A percentile compares a stretch with the other conserved stretches of the same genome.
Conservation (phyloP, 352 stramenopile genomes). For the Phytophthora crassamura region DNA sequence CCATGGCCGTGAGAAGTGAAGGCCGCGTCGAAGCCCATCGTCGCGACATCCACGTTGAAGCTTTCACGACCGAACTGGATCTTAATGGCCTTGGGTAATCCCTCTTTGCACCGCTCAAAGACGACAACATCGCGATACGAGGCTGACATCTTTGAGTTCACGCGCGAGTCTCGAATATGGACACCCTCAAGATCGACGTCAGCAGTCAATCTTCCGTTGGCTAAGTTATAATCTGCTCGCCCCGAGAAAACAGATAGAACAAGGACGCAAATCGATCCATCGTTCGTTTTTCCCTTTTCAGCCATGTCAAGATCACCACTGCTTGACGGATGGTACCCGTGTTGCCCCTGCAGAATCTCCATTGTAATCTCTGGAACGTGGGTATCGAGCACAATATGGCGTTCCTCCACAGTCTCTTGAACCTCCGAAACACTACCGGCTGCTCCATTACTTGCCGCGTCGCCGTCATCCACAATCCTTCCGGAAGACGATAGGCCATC, state of each 20-base stretch:
- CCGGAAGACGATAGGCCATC: constrained; percentile 37
- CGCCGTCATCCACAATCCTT: constrained; percentile 37
- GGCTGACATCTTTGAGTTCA: constrained; percentile 56
- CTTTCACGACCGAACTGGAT: constrained; percentile 65
- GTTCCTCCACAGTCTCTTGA: constrained; percentile 52
- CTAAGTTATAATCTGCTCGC: constrained; percentile 61
- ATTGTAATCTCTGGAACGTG: constrained; percentile 79
- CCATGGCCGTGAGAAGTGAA: constrained; percentile 41
- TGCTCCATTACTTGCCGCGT: constrained; percentile 39
- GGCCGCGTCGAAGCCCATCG: constrained; percentile 49
- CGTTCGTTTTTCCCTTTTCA: constrained; percentile 63
- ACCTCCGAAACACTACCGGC: constrained; percentile 33
- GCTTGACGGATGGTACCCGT: constrained; percentile 80
- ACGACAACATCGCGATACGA: constrained; percentile 81
- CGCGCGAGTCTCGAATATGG: constrained; percentile 73
- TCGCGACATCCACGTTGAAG: constrained; percentile 46
- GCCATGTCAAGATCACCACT: constrained; percentile 83
- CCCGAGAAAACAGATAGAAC: constrained; percentile 56
- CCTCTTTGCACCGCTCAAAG: constrained; percentile 58
- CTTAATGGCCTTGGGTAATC: constrained; percentile 62
- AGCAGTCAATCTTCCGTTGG: constrained; percentile 50
- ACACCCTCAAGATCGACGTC: constrained; percentile 65
- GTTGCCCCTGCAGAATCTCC: constrained; percentile 77
- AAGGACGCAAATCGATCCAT: constrained; percentile 77
- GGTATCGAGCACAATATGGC: constrained; percentile 62